A percentile compares a stretch with the other conserved stretches of the same genome.
phyloP scores from a whole-genome alignment of 352 stramenopile species.

The Phytophthora sansomeana region DNA sequence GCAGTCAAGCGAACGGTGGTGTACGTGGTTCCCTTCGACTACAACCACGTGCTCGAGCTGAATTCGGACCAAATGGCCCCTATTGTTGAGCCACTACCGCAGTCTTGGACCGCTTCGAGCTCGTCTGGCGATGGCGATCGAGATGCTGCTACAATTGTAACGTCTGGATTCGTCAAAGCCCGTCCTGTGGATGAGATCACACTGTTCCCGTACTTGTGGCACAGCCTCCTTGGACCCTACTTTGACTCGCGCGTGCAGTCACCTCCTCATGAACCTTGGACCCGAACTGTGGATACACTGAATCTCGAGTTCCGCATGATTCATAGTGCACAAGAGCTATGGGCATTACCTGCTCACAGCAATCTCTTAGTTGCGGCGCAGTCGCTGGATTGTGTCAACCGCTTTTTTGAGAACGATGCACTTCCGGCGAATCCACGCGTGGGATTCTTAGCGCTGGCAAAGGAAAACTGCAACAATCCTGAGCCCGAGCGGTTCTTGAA shows the following conservation, averaged over 20 bases:
- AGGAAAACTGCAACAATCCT: conserved; percentile 70
- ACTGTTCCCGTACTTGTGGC: conserved; percentile 70
- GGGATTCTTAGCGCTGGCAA: conserved; percentile 53
- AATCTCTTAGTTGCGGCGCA: conserved; percentile 54
- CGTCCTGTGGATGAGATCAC: conserved; percentile 58
- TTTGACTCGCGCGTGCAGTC: conserved; percentile 46
- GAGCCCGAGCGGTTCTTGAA: conserved; percentile 31
- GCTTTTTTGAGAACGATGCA: conserved; percentile 23
- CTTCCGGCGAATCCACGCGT: conserved; percentile 39
- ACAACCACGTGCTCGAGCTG: conserved; percentile 47
- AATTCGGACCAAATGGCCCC: conserved; percentile 39
- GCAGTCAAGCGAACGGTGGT: conserved; percentile 33
- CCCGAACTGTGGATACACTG: conserved; percentile 31
- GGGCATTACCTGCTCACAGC: conserved; percentile 36
- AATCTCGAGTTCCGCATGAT: conserved; percentile 54
- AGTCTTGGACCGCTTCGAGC: conserved; percentile 24
- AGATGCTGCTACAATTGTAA: conserved; percentile 15
- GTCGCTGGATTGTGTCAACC: conserved; percentile 39
- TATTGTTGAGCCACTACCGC: conserved; percentile 28
- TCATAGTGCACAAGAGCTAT: conserved; percentile 45
- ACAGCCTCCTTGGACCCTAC: conserved; percentile 56
- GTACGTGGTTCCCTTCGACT: conserved; percentile 61
- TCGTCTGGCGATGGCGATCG: conserved; percentile 20
- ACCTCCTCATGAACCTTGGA: conserved; percentile 27
- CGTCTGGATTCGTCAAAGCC: conserved; percentile 40